Conservation (phyloP, 177 flowering plant species). For the Vitis hybrid region DNA sequence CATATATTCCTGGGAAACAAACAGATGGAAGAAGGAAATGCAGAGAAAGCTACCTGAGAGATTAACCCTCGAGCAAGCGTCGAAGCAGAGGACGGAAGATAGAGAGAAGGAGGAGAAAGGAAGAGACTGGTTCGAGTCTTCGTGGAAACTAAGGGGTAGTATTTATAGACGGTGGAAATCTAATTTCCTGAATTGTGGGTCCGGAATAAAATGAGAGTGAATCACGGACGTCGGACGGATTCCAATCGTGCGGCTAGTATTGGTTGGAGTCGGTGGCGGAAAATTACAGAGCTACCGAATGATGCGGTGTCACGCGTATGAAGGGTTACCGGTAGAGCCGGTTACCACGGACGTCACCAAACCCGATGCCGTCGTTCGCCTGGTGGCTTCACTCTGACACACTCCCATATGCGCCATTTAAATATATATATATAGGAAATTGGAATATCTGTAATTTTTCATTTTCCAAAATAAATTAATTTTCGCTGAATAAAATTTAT, state of each 20-base stretch:
- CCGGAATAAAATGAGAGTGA: not conserved
- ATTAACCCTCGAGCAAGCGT: no score
- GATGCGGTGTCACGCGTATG: not conserved
- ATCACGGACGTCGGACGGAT: not conserved
- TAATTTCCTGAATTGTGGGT: not conserved
- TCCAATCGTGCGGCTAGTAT: not conserved
- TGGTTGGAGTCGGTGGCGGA: constrained; percentile 1
- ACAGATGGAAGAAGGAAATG: no score
- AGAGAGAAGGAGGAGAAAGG: no score
- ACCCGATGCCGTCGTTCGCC: no score
- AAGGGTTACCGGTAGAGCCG: not conserved
- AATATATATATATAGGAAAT: not conserved
- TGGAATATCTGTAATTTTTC: no score
- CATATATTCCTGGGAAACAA: no score
- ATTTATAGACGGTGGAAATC: not conserved
- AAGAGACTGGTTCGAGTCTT: no score
- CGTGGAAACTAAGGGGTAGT: not conserved
- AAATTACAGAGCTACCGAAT: not conserved
- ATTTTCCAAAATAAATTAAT: no score
- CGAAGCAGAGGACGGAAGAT: no score
- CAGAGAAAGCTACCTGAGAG: no score
- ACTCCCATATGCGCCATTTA: no score
- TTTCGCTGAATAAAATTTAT: not conserved
- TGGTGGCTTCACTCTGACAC: no score
- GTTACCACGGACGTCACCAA: not conserved